Base-by-base conservation (phyloP, 2,329 filamentous ascomycete genomes). In the Fusarium haematococcum region DNA sequence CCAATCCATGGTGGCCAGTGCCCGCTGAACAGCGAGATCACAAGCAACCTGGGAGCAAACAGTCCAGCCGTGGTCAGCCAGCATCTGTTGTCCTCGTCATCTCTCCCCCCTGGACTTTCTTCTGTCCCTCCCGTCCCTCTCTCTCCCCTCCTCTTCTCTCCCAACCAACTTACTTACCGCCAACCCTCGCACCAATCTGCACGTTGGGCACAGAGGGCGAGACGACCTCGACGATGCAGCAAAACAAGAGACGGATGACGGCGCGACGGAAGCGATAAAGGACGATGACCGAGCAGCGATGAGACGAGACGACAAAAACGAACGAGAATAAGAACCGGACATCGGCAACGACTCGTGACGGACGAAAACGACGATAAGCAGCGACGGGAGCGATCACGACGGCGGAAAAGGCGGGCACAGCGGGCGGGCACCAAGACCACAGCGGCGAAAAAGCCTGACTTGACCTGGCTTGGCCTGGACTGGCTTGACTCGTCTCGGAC, bases 401-500 rank as follows among this genome's bases (percentile, higher is more conserved):
- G 62, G 65, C 64, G 63, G 67, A 61, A 76, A 71, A 70, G 65
- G 65, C 69, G 67, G 69, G 69, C 75, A 54, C 48, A 32, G 48
- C 48, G 67, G 68, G 71, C 75, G 67, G 69, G 69, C 75, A 66
- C 63, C 50, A n/a, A 62, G 69, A 68, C 66, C 73, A 58, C 67
- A 75, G 65, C 73, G 33, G 56, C 56, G 33, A 71, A 56, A 73
- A 60, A 75, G 65, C 73, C 72, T 69, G 74, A 68, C 69, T 71
- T 67, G 63, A 58, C 68, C 67, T 69, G 68, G 65, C 62, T 62
- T 62, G 63, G 60, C 65, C 35, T 65, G 70, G 70, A 70, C 70
- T 65, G 70, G 65, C 76, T 73, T 76, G 68, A 75, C 68, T 71
- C 71, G 75, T 68, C 58, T 70, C 68, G 72, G 67, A 74, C 64